A percentile compares a stretch with the other conserved stretches of the same genome.
Conservation (phyloP, 805 yeast species). For the Osmozyma mogii region DNA sequence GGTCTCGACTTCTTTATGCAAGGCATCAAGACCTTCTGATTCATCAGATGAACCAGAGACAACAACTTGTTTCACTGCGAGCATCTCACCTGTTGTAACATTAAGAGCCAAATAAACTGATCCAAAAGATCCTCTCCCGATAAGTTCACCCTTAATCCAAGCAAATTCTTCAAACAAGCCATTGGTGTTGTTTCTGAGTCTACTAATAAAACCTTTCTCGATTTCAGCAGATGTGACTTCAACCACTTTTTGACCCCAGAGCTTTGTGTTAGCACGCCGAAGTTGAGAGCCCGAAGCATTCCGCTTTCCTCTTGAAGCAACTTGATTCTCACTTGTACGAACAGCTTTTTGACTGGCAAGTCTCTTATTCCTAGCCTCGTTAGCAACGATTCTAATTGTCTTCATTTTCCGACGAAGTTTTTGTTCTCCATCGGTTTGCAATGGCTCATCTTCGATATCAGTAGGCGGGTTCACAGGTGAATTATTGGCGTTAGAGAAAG, state of each 20-base stretch:
- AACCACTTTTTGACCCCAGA: slow-evolving; percentile 95
- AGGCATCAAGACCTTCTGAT: slow-evolving; percentile 67
- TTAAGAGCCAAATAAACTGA: slow-evolving; percentile 86
- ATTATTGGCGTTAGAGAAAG: slow-evolving; percentile 36
- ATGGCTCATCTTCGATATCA: slow-evolving; percentile 29
- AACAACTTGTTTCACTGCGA: slow-evolving; percentile 93
- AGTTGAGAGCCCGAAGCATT: slow-evolving; percentile 24
- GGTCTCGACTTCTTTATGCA: slow-evolving; percentile 86
- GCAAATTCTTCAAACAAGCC: slow-evolving; percentile 82
- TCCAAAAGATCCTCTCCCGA: slow-evolving; percentile 96
- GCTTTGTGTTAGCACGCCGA: slow-evolving; percentile 74
- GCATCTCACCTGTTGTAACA: slow-evolving; percentile 96
- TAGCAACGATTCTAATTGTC: slow-evolving; percentile 87
- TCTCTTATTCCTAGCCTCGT: slow-evolving; percentile 58
- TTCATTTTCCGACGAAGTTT: slow-evolving; percentile 60
- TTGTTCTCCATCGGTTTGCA: slow-evolving; percentile 31
- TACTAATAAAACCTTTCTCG: slow-evolving; percentile 57
- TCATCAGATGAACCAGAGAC: slow-evolving; percentile 43
- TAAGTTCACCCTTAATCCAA: slow-evolving; percentile 96
- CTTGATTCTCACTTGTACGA: slow-evolving; percentile 1
- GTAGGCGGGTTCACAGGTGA: slow-evolving; percentile 24
- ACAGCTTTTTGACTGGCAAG: slow-evolving; percentile 17
- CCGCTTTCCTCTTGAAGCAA: slow-evolving; percentile 3
- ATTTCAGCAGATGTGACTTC: slow-evolving; percentile 76
- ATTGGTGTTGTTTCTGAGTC: slow-evolving; percentile 47